phyloP scores from a whole-genome alignment of 106 monocot species.

The Platanthera guangdongensis region DNA sequence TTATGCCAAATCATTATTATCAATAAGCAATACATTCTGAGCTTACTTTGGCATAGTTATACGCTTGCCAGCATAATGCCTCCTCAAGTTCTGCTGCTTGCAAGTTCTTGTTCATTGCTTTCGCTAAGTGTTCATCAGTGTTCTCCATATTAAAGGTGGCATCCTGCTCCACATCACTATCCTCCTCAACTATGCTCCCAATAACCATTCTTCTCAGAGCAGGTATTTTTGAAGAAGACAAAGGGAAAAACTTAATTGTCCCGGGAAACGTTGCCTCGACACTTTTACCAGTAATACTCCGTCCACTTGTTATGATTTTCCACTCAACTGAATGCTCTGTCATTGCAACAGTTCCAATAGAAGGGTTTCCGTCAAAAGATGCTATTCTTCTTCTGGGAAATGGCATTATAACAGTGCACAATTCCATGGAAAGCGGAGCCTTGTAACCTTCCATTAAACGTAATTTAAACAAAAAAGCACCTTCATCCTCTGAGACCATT shows the following conservation, averaged over 20 bases:
- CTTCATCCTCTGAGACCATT: slow-evolving; percentile 96
- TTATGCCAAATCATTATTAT: not conserved
- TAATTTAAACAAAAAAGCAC: slow-evolving; percentile 90
- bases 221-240: slow-evolving; percentile 24
- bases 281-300: slow-evolving; percentile 72
- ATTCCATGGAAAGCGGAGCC: slow-evolving; percentile 76
- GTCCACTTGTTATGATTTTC: slow-evolving; percentile 76
- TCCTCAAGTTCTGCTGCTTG: slow-evolving; percentile 75
- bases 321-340: slow-evolving; percentile 84
- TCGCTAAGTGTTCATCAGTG: slow-evolving; percentile 65
- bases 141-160: slow-evolving; percentile 41
- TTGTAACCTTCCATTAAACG: slow-evolving; percentile 91
- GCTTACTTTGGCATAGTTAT: slow-evolving; percentile 87
- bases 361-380: slow-evolving; percentile 89
- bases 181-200: slow-evolving; percentile 43
- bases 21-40: not conserved
- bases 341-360: slow-evolving; percentile 67
- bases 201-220: slow-evolving; percentile 26
- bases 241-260: slow-evolving; percentile 67
- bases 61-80: slow-evolving; percentile 96
- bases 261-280: slow-evolving; percentile 92
- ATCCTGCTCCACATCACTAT: slow-evolving; percentile 71
- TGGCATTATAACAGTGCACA: slow-evolving; percentile 77
- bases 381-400: slow-evolving; percentile 69
- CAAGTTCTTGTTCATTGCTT: slow-evolving; percentile 79